Base-by-base conservation (phyloP, 129 eudicot species). In the Flaveria trinervia region DNA sequence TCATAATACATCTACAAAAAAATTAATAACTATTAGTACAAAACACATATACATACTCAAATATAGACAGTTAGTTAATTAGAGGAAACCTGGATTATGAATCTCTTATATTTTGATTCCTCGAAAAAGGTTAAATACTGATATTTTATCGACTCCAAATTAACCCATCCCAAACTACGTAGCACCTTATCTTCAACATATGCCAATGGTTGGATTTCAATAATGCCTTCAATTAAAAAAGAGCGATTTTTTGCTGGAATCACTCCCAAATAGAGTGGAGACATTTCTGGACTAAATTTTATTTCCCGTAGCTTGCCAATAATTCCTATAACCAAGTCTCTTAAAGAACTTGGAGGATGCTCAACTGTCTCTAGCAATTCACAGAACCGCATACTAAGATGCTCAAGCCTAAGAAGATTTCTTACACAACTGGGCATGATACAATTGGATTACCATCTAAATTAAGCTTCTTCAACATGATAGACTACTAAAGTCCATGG, bases 341-440 rank as follows among this genome's bases (percentile, higher is more conserved):
- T 71, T 51, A 30, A 50, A 26, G 65, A 28, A 30, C 16, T 9
- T 52, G 76, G 49, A 25, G 61, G 71, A 48, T 75, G 13, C 36
- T 62, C 18, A 1, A 75, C 9, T 46, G 13, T 7, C 49, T 9
- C 45, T 11, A 75, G 18, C 44, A n/a, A 44, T 1, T 5, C 0
- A 26, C 71, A 48, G n/a, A 16, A 13, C 0, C 2, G 4, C 12
- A 25, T 62, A 17, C 72, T 49, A 25, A 75, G 79, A 16, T 1
- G 22, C 79, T 74, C 70, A 74, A 74, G 55, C 28, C 46, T 64
- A 1, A 33, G 79, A 75, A 75, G 72, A 62, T n/a, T 75, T 75
- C 71, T 62, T 23, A 75, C 64, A 25, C 79, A 62, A 64, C 20
- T 28, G 13, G 79, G 79, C 30, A 75, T 0, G 49, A 28, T n/a